Conservation (phyloP, 305 asterid genomes). For the Fraxinus xanthoxyloides region DNA sequence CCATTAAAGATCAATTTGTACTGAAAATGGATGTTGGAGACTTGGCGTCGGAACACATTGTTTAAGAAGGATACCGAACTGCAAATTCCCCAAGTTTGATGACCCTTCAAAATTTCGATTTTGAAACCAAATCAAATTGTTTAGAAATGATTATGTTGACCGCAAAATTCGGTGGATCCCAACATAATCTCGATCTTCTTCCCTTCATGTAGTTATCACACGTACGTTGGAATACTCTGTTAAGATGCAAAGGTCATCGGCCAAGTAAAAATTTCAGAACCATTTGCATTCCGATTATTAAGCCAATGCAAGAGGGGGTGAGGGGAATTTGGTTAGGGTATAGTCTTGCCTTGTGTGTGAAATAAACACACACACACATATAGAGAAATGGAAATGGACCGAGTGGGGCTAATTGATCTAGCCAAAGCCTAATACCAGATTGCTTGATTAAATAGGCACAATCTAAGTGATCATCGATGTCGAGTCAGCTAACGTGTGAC, state of each 20-base stretch:
- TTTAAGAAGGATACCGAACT: background rate
- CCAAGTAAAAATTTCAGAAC: no score
- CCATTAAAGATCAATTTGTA: background rate
- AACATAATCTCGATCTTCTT: background rate
- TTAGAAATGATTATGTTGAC: background rate
- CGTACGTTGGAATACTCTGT: background rate
- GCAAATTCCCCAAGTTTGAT: background rate
- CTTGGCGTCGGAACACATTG: background rate
- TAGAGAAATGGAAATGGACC: background rate
- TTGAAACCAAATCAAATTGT: background rate
- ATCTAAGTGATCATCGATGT: background rate
- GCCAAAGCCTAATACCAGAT: background rate
- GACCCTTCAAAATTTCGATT: background rate
- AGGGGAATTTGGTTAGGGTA: background rate
- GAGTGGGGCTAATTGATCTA: background rate
- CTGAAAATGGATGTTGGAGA: background rate
- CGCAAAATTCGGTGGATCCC: background rate
- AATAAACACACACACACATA: background rate
- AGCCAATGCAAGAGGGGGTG: background rate
- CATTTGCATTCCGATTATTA: background rate
- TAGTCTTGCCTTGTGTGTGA: background rate
- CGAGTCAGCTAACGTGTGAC: background rate
- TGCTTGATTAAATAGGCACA: background rate
- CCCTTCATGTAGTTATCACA: background rate
- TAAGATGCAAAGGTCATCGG: background rate